Base-by-base conservation (phyloP, 768 basidiomycete genomes). In the Pisolithus sp. region DNA sequence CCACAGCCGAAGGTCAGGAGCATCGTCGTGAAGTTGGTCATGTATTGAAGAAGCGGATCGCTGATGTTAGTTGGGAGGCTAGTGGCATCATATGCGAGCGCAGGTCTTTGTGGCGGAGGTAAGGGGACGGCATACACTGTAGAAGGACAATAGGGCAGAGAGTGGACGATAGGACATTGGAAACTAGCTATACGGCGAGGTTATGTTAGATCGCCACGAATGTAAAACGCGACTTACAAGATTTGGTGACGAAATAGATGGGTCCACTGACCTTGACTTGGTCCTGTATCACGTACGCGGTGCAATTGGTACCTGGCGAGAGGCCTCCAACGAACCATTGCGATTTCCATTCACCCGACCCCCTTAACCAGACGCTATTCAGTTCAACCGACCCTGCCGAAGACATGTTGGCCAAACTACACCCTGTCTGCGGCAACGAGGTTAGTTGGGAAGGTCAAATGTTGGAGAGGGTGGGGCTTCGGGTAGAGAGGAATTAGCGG, bases 1-100 rank as follows among this genome's bases (percentile, higher is more conserved):
- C 88, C 87, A 63, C 92, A 93, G 1, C 88, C 79, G 54, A 83
- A 80, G 3, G 85, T 86, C 30, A 78, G 75, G 8, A 94, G 78
- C 18, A 80, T 76, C 1, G 76, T 75, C 1, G 88, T 85, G 67
- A 93, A 91, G 68, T 90, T 89, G 47, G 81, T 67, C 56, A 93
- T 67, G 54, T 78, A 80, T 21, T 74, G 69, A 40, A 83, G 59
- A 40, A 91, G 74, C 7, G 78, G 76, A 10, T 62, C n/a, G n/a
- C n/a, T n/a, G n/a, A n/a, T n/a, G n/a, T n/a, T n/a, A n/a, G n/a
- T n/a, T n/a, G n/a, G n/a, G n/a, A n/a, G n/a, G n/a, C n/a, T n/a
- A n/a, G n/a, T n/a, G n/a, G n/a, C n/a, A n/a, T n/a, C n/a, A n/a
- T n/a, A n/a, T n/a, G n/a, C n/a, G n/a, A n/a, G n/a, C n/a, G n/a